These are phyloP conservation scores for Colletotrichum lindemuthianum DNA, from an alignment of 2,329 filamentous ascomycete genomes.

Conservation along the genomic window DNA sequence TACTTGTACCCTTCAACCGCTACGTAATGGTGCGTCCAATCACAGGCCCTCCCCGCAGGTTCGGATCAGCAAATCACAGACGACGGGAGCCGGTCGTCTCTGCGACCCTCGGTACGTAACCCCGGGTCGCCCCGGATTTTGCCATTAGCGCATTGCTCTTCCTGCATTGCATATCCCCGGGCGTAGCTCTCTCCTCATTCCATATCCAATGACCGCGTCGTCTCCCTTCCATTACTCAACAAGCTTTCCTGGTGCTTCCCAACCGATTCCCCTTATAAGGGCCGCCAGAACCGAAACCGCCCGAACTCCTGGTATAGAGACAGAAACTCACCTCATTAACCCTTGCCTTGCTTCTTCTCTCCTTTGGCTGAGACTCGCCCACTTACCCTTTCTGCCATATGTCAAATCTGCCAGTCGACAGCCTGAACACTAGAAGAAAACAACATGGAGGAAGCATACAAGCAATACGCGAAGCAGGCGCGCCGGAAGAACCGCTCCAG, in stretches of 20 bases:
- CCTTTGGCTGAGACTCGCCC: not conserved
- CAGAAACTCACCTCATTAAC: conserved; percentile 7
- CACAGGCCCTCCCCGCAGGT: conserved; percentile 22
- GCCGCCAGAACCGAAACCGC: conserved; percentile 27
- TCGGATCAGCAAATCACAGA: conserved; percentile 34
- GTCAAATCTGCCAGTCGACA: conserved; percentile 2
- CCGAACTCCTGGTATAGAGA: conserved; percentile 27
- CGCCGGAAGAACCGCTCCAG: conserved; percentile 68
- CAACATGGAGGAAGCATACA: conserved; percentile 69
- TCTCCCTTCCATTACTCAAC: conserved; percentile 30
- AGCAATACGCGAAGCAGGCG: conserved; percentile 66
- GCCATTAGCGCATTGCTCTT: conserved; percentile 31
- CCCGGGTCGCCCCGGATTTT: conserved; percentile 29
- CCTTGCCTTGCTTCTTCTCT: conserved; percentile 11
- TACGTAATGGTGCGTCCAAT: conserved; percentile 34
- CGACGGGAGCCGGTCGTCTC: conserved; percentile 26
- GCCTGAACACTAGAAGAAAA: conserved; percentile 32
- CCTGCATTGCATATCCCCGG: conserved; percentile 20
- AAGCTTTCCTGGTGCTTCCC: conserved; percentile 30
- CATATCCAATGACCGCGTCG: conserved; percentile 14
- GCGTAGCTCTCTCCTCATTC: conserved; percentile 4
- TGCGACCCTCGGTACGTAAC: not conserved
- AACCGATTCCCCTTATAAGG: conserved; percentile 32
- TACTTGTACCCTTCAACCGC: conserved; percentile 18
- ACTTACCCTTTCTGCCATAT: not conserved